Evolutionary conservation across 2,329 filamentous ascomycete genomes (phyloP), one percentile per base, ranked within the genome.

Genomic region (Blastomyces emzantsi): DNA sequence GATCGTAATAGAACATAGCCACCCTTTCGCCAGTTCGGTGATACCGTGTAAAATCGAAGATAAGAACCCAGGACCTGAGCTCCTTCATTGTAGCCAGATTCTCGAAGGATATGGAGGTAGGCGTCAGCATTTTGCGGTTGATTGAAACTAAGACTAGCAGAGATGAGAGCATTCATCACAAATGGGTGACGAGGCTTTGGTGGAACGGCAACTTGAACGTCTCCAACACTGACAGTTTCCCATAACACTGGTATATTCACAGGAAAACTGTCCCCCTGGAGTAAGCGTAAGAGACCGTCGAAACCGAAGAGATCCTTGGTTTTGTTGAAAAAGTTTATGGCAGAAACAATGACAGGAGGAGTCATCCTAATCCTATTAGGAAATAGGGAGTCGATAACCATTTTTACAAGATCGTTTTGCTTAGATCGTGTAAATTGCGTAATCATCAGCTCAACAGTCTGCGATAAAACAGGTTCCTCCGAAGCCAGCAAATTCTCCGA

Each of bases 111-210:
- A 47, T 75, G 70, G n/a, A 76, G 69, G 69, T 73, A 78, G 5
- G 76, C 76, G 52, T 78, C 73, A 13, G 76, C 76, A 67, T 73
- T 71, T 41, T 77, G 71, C 4, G 73, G 73, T 57, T 78, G 76
- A 43, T 78, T 71, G 45, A 78, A 78, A 11, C 74, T 71, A n/a
- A 78, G 68, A 41, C 73, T 72, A 19, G 73, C 70, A 3, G 70
- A 68, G 45, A 78, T 76, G 15, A 78, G 68, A n/a, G 72, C 69
- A 6, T 71, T 70, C 51, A 75, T 73, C 17, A 77, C 68, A 25
- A 74, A 69, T 1, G 71, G 68, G 61, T 75, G 60, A 30, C 68
- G 72, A 56, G 73, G 67, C 22, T 71, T 63, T 2, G 75, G 74
- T 11, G 76, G 76, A 17, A 75, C 67, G 1, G 73, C 69, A 11